phyloP scores from a whole-genome alignment of 1,139 yeast species.

The Sugiyamaella neomexicana region DNA sequence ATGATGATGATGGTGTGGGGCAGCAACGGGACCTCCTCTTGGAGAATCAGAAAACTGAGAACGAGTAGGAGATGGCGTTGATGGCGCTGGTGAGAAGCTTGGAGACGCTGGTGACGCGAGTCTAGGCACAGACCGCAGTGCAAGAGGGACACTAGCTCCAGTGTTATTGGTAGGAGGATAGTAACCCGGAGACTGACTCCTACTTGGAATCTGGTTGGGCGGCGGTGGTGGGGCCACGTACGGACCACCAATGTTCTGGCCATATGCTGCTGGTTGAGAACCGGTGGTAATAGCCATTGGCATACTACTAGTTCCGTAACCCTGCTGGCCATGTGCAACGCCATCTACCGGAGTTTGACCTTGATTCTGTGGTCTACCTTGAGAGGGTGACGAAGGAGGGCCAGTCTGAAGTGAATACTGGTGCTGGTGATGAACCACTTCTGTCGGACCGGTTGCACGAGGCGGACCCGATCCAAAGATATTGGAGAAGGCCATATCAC shows the following conservation, averaged over 20 bases:
- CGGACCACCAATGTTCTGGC: background rate
- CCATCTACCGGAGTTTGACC: background rate
- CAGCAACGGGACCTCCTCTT: background rate
- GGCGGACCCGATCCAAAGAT: conserved; percentile 44
- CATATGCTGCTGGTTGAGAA: conserved; percentile 4
- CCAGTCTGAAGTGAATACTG: background rate
- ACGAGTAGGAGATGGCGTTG: conserved; percentile 10
- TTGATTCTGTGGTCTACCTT: background rate
- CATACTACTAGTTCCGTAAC: background rate
- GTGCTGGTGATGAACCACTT: background rate
- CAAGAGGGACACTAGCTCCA: background rate
- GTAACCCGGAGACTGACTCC: conserved; percentile 5
- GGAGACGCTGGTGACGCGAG: conserved; percentile 4
- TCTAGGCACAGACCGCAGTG: background rate
- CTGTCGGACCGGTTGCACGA: background rate
- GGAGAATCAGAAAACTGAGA: conserved; percentile 12
- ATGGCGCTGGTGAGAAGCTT: conserved; percentile 3
- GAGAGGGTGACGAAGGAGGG: background rate
- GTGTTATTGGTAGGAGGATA: background rate
- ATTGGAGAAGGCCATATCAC: conserved; percentile 41
- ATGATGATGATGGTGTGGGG: background rate
- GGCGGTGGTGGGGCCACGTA: no score
- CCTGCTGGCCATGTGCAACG: background rate
- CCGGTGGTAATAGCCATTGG: conserved; percentile 1
- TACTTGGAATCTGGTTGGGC: conserved; percentile 3